Evolutionary conservation across 306 rosid genomes (phyloP).

Genomic region (Alnus rubra): DNA sequence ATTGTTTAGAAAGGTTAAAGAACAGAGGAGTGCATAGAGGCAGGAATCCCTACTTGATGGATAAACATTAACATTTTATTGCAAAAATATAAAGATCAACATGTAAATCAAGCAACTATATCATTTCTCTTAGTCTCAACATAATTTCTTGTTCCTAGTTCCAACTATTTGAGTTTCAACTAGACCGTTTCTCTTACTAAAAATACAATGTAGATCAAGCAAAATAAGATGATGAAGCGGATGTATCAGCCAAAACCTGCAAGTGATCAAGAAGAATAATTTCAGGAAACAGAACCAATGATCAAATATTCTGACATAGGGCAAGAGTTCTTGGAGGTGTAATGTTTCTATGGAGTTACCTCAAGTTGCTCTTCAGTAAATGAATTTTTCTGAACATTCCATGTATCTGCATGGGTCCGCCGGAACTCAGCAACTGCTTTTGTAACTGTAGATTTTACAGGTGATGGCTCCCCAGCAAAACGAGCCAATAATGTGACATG

Average conservation of each 20-base stretch:
- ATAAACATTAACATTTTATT: slow-evolving; percentile 42
- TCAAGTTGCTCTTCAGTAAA: slow-evolving; percentile 96
- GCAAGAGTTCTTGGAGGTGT: neutral
- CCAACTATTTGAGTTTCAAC: slow-evolving; percentile 32
- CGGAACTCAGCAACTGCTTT: slow-evolving; percentile 99
- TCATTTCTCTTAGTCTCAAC: slow-evolving; percentile 26
- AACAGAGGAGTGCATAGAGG: slow-evolving; percentile 15
- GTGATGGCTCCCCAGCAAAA: slow-evolving; percentile 86
- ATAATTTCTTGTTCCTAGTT: slow-evolving; percentile 35
- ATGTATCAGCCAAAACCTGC: slow-evolving; percentile 97
- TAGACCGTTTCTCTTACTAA: slow-evolving; percentile 34
- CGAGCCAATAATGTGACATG: slow-evolving; percentile 91
- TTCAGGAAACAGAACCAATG: slow-evolving; percentile 11
- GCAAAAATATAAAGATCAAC: slow-evolving; percentile 38
- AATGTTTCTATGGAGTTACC: slow-evolving; percentile 47
- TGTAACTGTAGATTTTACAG: slow-evolving; percentile 90
- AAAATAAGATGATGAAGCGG: slow-evolving; percentile 92
- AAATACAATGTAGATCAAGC: slow-evolving; percentile 63
- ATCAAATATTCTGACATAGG: neutral
- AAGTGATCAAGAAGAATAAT: slow-evolving; percentile 11
- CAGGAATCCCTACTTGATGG: slow-evolving; percentile 31
- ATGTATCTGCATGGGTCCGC: slow-evolving; percentile 97
- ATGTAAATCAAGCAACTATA: slow-evolving; percentile 62
- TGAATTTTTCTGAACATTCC: slow-evolving; percentile 92
- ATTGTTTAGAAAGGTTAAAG: slow-evolving; percentile 42